Evolutionary conservation across 202 grass and related monocot species (phyloP).

Genomic region (Zoysia matrella): DNA sequence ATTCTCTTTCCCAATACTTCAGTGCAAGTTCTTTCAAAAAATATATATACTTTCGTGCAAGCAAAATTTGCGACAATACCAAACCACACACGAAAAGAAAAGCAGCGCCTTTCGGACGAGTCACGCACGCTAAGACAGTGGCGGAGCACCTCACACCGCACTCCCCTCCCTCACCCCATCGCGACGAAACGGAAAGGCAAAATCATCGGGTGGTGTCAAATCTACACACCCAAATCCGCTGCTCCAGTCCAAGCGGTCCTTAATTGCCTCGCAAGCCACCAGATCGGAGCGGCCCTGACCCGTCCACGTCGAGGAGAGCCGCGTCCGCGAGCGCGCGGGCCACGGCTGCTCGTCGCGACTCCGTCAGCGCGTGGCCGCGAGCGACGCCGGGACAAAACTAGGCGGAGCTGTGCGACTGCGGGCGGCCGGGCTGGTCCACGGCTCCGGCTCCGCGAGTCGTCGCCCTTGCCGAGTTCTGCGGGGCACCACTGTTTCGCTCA

Average conservation of each 20-base stretch:
- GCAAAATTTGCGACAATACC: neutral
- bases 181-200: neutral
- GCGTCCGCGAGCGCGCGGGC: neutral
- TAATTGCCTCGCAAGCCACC: slow-evolving; percentile 27
- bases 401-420: neutral
- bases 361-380: neutral
- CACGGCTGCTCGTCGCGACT: neutral
- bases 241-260: slow-evolving; percentile 14
- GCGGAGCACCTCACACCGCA: slow-evolving; percentile 13
- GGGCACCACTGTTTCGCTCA: neutral
- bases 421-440: neutral
- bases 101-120: slow-evolving; percentile 1
- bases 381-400: neutral
- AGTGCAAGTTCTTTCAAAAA: too few species aligned
- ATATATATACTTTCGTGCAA: neutral
- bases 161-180: neutral
- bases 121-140: neutral
- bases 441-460: neutral
- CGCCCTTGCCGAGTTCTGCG: neutral
- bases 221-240: neutral
- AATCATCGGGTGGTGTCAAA: slow-evolving; percentile 5
- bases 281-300: neutral
- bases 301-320: neutral
- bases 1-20: neutral
- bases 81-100: neutral